Evolutionary conservation across 2,329 filamentous ascomycete species (phyloP).

Genomic region (Ilyonectria robusta): DNA sequence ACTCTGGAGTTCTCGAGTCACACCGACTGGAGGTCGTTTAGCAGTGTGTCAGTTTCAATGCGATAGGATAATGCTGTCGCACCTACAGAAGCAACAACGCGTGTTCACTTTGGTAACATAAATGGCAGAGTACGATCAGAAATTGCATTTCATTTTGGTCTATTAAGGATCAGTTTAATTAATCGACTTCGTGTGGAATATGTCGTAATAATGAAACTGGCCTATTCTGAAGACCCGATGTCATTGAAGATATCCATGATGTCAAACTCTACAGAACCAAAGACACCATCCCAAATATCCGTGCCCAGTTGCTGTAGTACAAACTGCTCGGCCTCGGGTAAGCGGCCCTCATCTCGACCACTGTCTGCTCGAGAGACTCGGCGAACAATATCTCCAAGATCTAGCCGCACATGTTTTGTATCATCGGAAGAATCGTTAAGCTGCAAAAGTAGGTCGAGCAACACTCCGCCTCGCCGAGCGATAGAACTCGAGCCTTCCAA

Average conservation of each 20-base stretch:
- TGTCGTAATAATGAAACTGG: too few relatives aligned
- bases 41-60: too few relatives aligned
- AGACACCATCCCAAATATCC: not conserved
- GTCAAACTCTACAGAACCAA: slow-evolving; percentile 1
- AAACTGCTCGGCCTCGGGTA: not conserved
- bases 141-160: too few relatives aligned
- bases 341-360: not conserved
- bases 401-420: not conserved
- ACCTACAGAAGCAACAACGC: too few relatives aligned
- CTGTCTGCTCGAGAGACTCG: slow-evolving; percentile 1
- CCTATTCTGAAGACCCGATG: not conserved
- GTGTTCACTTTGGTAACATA: too few relatives aligned
- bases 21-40: too few relatives aligned
- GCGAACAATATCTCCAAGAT: slow-evolving; percentile 7
- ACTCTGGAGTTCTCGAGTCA: too few relatives aligned
- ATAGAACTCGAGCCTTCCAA: slow-evolving; percentile 6
- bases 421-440: not conserved
- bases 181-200: too few relatives aligned
- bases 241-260: not conserved
- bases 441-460: slow-evolving; percentile 2
- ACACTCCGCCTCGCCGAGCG: not conserved
- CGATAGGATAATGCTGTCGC: too few relatives aligned
- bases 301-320: not conserved
- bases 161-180: too few relatives aligned
- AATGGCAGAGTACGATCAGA: too few relatives aligned